Conservation (phyloP, 768 basidiomycete genomes). For the Boletus rubescentipes region DNA sequence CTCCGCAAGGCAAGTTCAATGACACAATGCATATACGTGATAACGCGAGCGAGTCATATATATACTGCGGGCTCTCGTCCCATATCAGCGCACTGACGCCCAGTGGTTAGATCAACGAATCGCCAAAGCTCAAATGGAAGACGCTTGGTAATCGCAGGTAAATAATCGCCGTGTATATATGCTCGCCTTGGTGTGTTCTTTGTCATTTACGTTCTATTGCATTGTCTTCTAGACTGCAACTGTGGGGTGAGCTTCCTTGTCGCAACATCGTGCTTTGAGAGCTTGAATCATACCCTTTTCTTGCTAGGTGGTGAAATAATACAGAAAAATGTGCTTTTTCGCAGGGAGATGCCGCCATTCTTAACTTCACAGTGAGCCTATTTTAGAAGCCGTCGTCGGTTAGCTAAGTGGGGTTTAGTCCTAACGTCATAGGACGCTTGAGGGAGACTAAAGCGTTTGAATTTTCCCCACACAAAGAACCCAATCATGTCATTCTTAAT, state of each 20-base stretch:
- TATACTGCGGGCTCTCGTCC: not conserved
- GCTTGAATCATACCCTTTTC: constrained; percentile 5
- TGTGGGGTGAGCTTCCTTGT: constrained; percentile 55
- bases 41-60: not conserved
- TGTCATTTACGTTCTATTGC: not conserved
- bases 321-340: constrained; percentile 63
- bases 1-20: constrained; percentile 61
- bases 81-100: constrained; percentile 16
- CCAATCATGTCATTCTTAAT: constrained; percentile 91
- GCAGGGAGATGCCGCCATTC: constrained; percentile 69
- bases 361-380: constrained; percentile 60
- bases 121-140: constrained; percentile 84
- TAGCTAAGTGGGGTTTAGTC: constrained; percentile 46
- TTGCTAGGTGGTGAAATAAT: constrained; percentile 72
- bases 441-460: constrained; percentile 60
- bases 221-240: constrained; percentile 53
- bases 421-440: constrained; percentile 73
- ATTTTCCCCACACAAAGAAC: constrained; percentile 59
- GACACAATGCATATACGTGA: not conserved
- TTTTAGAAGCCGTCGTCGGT: constrained; percentile 4
- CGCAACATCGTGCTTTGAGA: not conserved
- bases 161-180: not conserved
- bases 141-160: constrained; percentile 35
- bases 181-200: not conserved
- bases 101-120: constrained; percentile 62